Conservation (phyloP, 202 grass and related monocot genomes). For the Digitaria exilis region DNA sequence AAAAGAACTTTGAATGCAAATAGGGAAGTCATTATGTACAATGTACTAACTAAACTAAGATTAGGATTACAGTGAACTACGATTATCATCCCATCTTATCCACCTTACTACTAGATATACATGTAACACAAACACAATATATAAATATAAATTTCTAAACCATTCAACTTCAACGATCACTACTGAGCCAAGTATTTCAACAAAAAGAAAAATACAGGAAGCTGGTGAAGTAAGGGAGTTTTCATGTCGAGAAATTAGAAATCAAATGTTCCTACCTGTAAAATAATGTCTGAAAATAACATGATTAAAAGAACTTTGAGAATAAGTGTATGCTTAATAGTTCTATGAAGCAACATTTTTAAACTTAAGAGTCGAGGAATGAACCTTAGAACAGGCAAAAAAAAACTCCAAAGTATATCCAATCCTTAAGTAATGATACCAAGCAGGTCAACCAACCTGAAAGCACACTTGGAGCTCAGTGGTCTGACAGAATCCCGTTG, state of each 20-base stretch:
- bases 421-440: neutral
- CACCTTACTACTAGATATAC: neutral
- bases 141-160: neutral
- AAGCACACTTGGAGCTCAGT: constrained; percentile 28
- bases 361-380: neutral
- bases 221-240: neutral
- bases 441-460: neutral
- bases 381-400: constrained; percentile 15
- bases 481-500: constrained; percentile 17
- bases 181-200: neutral
- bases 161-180: neutral
- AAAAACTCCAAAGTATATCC: neutral
- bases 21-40: too few relatives aligned
- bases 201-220: neutral
- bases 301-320: neutral
- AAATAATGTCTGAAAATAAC: neutral
- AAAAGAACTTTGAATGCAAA: neutral
- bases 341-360: neutral
- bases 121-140: neutral
- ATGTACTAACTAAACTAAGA: too few relatives aligned
- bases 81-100: neutral
- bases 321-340: neutral
- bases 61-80: neutral
- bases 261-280: neutral
- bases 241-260: neutral